phyloP scores from a whole-genome alignment of 345 rosid genomes.

The Balakata baccata region DNA sequence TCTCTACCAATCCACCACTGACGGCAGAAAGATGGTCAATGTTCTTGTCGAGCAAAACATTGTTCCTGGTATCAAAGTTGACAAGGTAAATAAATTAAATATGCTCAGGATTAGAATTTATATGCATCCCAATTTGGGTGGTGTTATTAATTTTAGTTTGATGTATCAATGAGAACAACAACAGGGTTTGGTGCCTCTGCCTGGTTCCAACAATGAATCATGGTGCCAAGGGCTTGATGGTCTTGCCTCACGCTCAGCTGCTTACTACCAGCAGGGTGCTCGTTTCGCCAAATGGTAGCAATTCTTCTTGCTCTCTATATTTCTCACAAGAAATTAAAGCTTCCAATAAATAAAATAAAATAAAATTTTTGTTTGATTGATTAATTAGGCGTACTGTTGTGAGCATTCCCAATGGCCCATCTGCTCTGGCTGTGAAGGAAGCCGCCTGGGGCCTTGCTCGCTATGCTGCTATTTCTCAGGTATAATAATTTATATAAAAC shows the following conservation, averaged over 20 bases:
- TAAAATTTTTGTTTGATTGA: slow-evolving; percentile 3
- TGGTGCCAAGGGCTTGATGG: slow-evolving; percentile 99
- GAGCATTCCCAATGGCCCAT: slow-evolving; percentile 98
- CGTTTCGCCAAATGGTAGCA: slow-evolving; percentile 95
- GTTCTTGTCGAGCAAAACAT: slow-evolving; percentile 83
- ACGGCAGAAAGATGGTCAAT: slow-evolving; percentile 89
- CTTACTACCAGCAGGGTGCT: slow-evolving; percentile 99
- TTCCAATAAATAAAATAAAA: too few species aligned
- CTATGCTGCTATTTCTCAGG: slow-evolving; percentile 92
- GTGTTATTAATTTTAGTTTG: background rate
- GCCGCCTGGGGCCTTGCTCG: slow-evolving; percentile 99
- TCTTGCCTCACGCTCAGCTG: slow-evolving; percentile 87
- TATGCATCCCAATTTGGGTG: background rate
- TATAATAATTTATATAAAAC: slow-evolving; percentile 16
- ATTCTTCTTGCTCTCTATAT: background rate
- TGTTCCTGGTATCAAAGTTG: slow-evolving; percentile 97
- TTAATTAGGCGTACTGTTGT: slow-evolving; percentile 86
- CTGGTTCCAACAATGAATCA: slow-evolving; percentile 88
- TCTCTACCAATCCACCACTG: slow-evolving; percentile 81
- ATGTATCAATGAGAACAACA: slow-evolving; percentile 11
- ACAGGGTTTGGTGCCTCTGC: slow-evolving; percentile 95
- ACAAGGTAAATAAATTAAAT: slow-evolving; percentile 54
- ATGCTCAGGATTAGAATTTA: background rate
- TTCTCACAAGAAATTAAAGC: background rate
- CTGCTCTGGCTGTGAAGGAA: slow-evolving; percentile 93